Percentiles rank a stretch among this genome's conserved stretches.
Evolutionary conservation across 2,329 filamentous ascomycete genomes (phyloP).

Genomic region (Dactylonectria macrodidyma): DNA sequence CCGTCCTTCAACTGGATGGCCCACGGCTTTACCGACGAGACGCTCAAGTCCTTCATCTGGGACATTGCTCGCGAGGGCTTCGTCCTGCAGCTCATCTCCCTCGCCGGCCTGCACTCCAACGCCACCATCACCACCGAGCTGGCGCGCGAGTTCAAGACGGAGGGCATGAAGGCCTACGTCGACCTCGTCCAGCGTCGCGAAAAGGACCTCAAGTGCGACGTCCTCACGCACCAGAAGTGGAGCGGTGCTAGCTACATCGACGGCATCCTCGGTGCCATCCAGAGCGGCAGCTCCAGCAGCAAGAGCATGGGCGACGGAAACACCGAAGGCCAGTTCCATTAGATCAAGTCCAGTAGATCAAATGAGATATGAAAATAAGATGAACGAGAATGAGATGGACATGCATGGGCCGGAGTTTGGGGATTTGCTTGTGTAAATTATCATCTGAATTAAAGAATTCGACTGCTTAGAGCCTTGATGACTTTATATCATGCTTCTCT

Average conservation of each 20-base stretch:
- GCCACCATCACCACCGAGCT: constrained; percentile 80
- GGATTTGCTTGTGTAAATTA: constrained; percentile 40
- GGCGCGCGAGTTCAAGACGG: constrained; percentile 84
- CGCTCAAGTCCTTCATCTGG: constrained; percentile 94
- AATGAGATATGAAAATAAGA: background rate
- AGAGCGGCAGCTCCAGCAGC: constrained; percentile 90
- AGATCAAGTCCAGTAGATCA: constrained; percentile 53
- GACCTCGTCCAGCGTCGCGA: constrained; percentile 90
- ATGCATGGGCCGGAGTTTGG: constrained; percentile 48
- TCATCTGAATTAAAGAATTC: constrained; percentile 23
- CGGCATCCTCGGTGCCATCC: constrained; percentile 89
- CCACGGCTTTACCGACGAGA: constrained; percentile 88
- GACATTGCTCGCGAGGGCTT: constrained; percentile 93
- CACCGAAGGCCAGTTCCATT: constrained; percentile 80
- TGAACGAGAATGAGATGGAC: constrained; percentile 31
- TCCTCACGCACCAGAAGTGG: constrained; percentile 96
- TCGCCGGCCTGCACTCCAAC: constrained; percentile 77
- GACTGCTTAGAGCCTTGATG: constrained; percentile 21
- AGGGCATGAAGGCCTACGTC: constrained; percentile 99
- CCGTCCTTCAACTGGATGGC: constrained; percentile 99
- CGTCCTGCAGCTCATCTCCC: constrained; percentile 76
- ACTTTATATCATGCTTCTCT: background rate
- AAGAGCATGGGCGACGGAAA: constrained; percentile 97
- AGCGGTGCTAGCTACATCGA: constrained; percentile 81
- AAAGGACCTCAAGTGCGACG: constrained; percentile 91